Evolutionary conservation across 345 rosid genomes (phyloP).

Genomic region (Murraya paniculata): DNA sequence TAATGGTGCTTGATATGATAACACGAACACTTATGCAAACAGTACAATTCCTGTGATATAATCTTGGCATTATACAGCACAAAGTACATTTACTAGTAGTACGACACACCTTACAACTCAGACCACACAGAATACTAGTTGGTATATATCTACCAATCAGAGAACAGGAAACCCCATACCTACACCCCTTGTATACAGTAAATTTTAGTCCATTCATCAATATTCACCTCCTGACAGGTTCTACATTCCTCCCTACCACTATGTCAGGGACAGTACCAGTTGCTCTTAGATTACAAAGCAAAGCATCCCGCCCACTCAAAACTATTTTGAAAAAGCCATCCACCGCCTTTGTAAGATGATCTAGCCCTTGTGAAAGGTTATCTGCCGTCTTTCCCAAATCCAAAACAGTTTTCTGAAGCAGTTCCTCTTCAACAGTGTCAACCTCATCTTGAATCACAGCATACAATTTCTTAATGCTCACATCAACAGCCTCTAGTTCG

Average conservation of each 20-base stretch:
- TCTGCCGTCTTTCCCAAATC: constrained; percentile 45
- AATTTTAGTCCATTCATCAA: constrained; percentile 20
- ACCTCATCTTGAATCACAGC: constrained; percentile 59
- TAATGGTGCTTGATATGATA: neutral
- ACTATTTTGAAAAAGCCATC: constrained; percentile 80
- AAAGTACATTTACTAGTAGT: constrained; percentile 16
- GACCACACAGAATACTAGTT: constrained; percentile 14
- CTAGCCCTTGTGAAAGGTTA: constrained; percentile 63
- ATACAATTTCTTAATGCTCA: constrained; percentile 52
- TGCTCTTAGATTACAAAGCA: constrained; percentile 74
- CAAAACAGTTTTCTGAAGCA: constrained; percentile 31
- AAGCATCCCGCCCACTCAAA: constrained; percentile 73
- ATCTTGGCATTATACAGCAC: constrained; percentile 10
- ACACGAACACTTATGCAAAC: neutral
- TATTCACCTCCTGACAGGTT: constrained; percentile 23
- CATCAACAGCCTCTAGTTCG: constrained; percentile 65
- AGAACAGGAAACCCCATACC: constrained; percentile 20
- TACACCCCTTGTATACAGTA: constrained; percentile 17
- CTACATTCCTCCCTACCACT: constrained; percentile 28
- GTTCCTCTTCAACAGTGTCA: constrained; percentile 34
- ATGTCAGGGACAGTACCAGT: constrained; percentile 30
- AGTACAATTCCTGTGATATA: constrained; percentile 9
- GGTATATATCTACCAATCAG: constrained; percentile 5
- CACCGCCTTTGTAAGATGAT: constrained; percentile 59
- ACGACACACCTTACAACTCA: constrained; percentile 10